phyloP scores from a whole-genome alignment of 495 filamentous ascomycete genomes.

The Penicillium parvum region DNA sequence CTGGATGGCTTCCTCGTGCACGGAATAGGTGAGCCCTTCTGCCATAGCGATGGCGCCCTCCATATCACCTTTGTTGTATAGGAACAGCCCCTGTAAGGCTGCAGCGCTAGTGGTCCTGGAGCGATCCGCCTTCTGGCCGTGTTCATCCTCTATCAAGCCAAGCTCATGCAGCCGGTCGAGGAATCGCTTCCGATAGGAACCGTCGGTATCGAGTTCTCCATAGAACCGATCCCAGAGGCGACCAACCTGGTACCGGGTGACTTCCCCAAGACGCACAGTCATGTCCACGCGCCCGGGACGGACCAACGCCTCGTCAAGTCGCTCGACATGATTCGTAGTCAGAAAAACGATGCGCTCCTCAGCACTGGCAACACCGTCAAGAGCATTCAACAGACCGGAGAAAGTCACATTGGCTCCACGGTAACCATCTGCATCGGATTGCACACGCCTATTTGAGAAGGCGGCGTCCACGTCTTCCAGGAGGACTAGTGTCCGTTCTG shows the following conservation, averaged over 20 bases:
- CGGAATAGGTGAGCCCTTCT: conserved; percentile 49
- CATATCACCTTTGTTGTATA: conserved; percentile 90
- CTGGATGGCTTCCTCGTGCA: conserved; percentile 28
- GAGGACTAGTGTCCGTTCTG: conserved; percentile 77
- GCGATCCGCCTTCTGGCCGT: conserved; percentile 34
- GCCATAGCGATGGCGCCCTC: conserved; percentile 80
- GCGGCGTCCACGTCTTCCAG: conserved; percentile 96
- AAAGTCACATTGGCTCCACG: conserved; percentile 89
- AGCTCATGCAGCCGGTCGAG: conserved; percentile 47
- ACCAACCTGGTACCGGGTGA: conserved; percentile 75
- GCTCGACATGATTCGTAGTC: conserved; percentile 90
- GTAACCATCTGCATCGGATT: conserved; percentile 80
- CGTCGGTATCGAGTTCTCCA: conserved; percentile 66
- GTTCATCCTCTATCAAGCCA: conserved; percentile 48
- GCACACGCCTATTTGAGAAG: conserved; percentile 69
- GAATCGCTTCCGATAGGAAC: conserved; percentile 44
- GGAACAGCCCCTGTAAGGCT: conserved; percentile 85
- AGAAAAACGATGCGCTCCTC: conserved; percentile 92
- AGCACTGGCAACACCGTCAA: conserved; percentile 92
- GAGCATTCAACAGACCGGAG: conserved; percentile 86
- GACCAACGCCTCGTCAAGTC: conserved; percentile 83
- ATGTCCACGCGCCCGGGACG: conserved; percentile 91
- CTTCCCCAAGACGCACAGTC: conserved; percentile 84
- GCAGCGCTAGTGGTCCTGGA: conserved; percentile 69
- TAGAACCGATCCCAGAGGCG: conserved; percentile 96